Percentiles rank a stretch among this genome's conserved stretches.
Conservation (phyloP, 441 rosid species). For the Brassica hybrid region DNA sequence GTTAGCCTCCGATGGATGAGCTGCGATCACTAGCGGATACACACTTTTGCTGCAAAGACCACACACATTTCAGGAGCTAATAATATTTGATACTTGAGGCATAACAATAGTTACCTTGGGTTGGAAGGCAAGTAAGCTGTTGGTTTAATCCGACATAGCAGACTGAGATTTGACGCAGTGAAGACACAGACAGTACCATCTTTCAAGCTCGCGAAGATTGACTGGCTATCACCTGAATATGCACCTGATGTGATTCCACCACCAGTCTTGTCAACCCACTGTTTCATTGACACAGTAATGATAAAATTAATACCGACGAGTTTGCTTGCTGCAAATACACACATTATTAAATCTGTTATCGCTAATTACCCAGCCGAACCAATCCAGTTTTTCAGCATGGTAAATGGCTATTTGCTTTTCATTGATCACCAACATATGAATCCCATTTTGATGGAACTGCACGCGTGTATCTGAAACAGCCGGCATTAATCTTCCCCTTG, state of each 20-base stretch:
- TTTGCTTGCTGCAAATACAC: not conserved
- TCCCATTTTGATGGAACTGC: slow-evolving; percentile 10
- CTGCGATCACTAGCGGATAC: slow-evolving; percentile 20
- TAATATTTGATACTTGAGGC: not conserved
- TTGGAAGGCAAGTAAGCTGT: slow-evolving; percentile 26
- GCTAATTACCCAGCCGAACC: not conserved
- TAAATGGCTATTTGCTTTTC: slow-evolving; percentile 20
- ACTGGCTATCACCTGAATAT: slow-evolving; percentile 23
- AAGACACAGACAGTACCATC: not conserved
- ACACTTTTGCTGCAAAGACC: slow-evolving; percentile 12
- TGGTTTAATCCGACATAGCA: not conserved
- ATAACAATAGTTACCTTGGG: slow-evolving; percentile 3
- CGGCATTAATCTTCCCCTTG: slow-evolving; percentile 16
- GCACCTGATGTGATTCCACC: slow-evolving; percentile 23
- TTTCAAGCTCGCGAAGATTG: slow-evolving; percentile 25
- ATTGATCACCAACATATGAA: slow-evolving; percentile 12
- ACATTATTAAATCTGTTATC: not conserved
- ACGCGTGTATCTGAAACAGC: slow-evolving; percentile 19
- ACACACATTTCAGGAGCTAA: not conserved
- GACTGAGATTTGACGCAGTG: too few relatives aligned
- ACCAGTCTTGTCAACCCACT: slow-evolving; percentile 13
- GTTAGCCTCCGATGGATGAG: slow-evolving; percentile 18
- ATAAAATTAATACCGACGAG: not conserved
- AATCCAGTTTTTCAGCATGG: slow-evolving; percentile 14
- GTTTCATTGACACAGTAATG: not conserved